Evolutionary conservation across 1,284 basidiomycete genomes (phyloP), one percentile per base, ranked within the genome.

Genomic region (Fomitiporia mediterranea): DNA sequence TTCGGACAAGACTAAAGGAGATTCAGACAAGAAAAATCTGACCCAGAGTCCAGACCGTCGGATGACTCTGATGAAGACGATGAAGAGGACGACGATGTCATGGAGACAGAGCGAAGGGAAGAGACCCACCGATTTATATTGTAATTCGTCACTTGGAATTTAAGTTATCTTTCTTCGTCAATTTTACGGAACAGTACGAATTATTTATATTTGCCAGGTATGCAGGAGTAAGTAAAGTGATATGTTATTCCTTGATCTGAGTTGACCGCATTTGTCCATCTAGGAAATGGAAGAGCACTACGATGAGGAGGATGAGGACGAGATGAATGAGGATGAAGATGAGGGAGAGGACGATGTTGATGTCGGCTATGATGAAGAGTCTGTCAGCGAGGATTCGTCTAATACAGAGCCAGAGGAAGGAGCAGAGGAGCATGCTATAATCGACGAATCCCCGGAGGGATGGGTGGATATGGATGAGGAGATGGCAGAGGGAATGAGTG

Each of bases 141-240:
- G 95, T 57, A 97, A 96, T 70, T 99, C 96, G 0, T 91, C 94
- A 4, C 80, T 99, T 37, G 97, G 96, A 63, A 94, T 99, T 94
- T 91, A 72, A 67, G 86, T 79, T 17, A 42, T 30, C 50, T 15
- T 49, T 19, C 9, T 15, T 9, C 32, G 5, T 5, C 15, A 21
- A 2, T 17, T 32, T 15, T 27, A 27, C n/a, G n/a, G n/a, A n/a
- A n/a, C n/a, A 5, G 28, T 27, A 7, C 13, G 6, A 48, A 35
- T 40, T 34, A 35, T 54, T n/a, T 3, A 32, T 15, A 39, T 42
- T 35, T 38, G 56, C 4, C 63, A 85, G 83, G 73, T 91, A 89
- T 67, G 86, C 84, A 64, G 92, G 89, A 38, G 89, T 91, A 74
- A 72, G 89, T 78, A 38, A n/a, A 50, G 37, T n/a, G 19, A 5